These are phyloP conservation scores for Ceratocystis smalleyi DNA, from an alignment of 2,329 filamentous ascomycete species.

Conservation along the genomic window DNA sequence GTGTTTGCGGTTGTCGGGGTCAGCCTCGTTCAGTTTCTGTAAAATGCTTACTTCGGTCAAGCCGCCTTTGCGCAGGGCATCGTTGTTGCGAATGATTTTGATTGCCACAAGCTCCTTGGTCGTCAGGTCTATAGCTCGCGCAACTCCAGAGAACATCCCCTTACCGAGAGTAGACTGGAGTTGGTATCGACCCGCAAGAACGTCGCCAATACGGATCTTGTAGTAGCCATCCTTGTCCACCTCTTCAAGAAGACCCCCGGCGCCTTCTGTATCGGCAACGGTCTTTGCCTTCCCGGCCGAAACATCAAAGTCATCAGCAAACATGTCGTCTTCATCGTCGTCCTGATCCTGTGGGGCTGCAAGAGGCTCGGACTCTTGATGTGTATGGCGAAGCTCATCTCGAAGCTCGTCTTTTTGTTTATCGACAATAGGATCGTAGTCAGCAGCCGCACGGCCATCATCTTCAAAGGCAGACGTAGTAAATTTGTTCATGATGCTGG, in stretches of 20 bases:
- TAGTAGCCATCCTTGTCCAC: conserved; percentile 95
- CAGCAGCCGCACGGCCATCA: conserved; percentile 76
- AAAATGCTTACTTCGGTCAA: conserved; percentile 90
- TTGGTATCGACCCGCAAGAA: conserved; percentile 78
- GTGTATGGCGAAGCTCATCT: conserved; percentile 43
- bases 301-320: conserved; percentile 63
- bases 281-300: conserved; percentile 21
- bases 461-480: conserved; percentile 21
- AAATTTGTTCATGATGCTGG: conserved; percentile 9
- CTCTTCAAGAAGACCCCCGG: conserved; percentile 70
- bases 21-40: conserved; percentile 68
- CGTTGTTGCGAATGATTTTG: conserved; percentile 96
- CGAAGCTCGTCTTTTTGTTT: conserved; percentile 70
- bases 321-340: conserved; percentile 72
- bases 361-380: background rate
- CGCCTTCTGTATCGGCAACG: conserved; percentile 25
- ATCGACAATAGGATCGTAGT: conserved; percentile 79
- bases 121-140: conserved; percentile 64
- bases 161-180: conserved; percentile 76
- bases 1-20: conserved; percentile 81
- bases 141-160: conserved; percentile 95
- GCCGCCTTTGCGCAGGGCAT: conserved; percentile 78
- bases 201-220: conserved; percentile 80
- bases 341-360: conserved; percentile 26
- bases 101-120: conserved; percentile 71